Conservation (phyloP, 148 eudicot genomes). For the Tetragonia tetragonoides region DNA sequence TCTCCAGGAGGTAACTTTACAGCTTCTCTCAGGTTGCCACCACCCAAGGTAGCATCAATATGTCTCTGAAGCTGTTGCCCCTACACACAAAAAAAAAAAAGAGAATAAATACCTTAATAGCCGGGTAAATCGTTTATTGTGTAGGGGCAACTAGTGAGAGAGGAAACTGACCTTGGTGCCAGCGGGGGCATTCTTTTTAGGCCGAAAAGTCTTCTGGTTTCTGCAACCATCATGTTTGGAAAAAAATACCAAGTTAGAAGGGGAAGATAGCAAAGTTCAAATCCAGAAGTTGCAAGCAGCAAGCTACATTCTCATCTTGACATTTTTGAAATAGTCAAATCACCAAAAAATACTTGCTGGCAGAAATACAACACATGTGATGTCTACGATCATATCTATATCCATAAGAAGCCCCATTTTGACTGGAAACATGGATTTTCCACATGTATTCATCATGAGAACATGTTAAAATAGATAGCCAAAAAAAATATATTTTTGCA, state of each 20-base stretch:
- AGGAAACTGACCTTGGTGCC: slow-evolving; percentile 62
- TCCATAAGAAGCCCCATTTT: too few relatives aligned
- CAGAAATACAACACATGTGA: not conserved
- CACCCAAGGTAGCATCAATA: slow-evolving; percentile 84
- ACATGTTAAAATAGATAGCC: too few relatives aligned
- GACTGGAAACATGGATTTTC: too few relatives aligned
- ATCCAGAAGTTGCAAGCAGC: not conserved
- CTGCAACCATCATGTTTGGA: slow-evolving; percentile 33
- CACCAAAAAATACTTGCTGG: not conserved
- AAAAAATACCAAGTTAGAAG: slow-evolving; percentile 6
- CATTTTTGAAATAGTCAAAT: not conserved
- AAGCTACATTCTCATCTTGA: not conserved
- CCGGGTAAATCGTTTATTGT: not conserved
- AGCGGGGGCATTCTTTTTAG: slow-evolving; percentile 72
- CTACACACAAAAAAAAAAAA: slow-evolving; percentile 34
- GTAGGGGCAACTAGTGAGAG: not conserved
- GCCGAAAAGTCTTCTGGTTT: slow-evolving; percentile 83
- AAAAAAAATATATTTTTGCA: too few relatives aligned
- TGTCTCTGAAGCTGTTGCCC: slow-evolving; percentile 89
- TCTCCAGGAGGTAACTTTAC: slow-evolving; percentile 98
- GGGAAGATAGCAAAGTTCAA: not conserved
- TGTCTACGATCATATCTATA: too few relatives aligned
- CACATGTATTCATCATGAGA: too few relatives aligned
- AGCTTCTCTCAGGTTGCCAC: slow-evolving; percentile 92
- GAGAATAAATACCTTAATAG: not conserved